These are phyloP conservation scores for Flaveria trinervia DNA, from an alignment of 129 eudicot species.

Conservation along the genomic window DNA sequence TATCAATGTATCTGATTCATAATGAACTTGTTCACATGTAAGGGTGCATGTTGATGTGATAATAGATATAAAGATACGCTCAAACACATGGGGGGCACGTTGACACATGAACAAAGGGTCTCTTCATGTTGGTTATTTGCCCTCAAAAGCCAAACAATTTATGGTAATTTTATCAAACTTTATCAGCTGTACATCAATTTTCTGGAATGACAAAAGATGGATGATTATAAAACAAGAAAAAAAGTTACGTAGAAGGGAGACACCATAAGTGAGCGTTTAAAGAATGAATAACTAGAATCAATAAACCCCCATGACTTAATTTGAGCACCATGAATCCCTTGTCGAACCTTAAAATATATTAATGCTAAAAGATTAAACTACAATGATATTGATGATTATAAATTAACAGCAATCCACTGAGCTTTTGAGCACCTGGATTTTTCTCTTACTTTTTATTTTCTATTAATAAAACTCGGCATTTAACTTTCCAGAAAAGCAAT, in stretches of 20 bases:
- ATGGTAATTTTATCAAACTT: background rate
- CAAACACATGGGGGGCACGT: constrained; percentile 16
- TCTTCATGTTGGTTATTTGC: constrained; percentile 24
- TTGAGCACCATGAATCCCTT: no score
- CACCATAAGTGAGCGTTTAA: no score
- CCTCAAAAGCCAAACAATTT: constrained; percentile 24
- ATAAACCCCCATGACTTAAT: no score
- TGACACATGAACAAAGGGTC: constrained; percentile 14
- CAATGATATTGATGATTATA: no score
- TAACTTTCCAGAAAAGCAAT: background rate
- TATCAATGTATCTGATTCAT: constrained; percentile 26
- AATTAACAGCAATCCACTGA: no score
- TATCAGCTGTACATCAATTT: background rate
- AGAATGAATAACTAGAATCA: no score
- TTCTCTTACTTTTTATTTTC: background rate
- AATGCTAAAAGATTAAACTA: no score
- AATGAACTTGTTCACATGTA: constrained; percentile 32
- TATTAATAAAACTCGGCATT: background rate
- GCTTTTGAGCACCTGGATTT: background rate
- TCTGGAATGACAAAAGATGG: background rate
- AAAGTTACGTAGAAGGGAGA: background rate
- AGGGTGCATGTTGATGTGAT: constrained; percentile 19
- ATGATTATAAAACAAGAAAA: background rate
- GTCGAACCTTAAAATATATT: no score
- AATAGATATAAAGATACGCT: constrained; percentile 17